Evolutionary conservation across 176 grass and related monocot genomes (phyloP).

Genomic region (Aegilops speltoides): DNA sequence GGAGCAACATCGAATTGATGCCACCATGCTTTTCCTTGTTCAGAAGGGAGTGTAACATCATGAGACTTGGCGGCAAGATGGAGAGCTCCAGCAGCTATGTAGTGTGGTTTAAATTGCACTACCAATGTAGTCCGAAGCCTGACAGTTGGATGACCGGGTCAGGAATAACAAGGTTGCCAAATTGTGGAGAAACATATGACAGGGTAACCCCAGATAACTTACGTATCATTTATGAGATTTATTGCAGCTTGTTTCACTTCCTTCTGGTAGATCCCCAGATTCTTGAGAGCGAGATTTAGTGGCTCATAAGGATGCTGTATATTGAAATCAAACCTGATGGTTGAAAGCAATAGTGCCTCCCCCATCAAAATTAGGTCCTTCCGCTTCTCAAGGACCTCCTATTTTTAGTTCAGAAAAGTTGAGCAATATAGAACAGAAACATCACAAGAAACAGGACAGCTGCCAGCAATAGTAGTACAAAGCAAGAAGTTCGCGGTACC

Average conservation of each 20-base stretch:
- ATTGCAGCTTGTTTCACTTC: constrained; percentile 54
- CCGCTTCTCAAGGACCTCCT: constrained; percentile 59
- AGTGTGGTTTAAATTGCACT: constrained; percentile 61
- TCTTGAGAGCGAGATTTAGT: constrained; percentile 51
- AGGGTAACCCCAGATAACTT: neutral
- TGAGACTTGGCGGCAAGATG: constrained; percentile 44
- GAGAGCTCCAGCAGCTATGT: constrained; percentile 56
- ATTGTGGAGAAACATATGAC: constrained; percentile 15
- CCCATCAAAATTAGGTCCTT: constrained; percentile 54
- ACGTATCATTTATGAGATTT: constrained; percentile 59
- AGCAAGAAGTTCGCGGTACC: constrained; percentile 18
- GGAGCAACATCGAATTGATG: constrained; percentile 51
- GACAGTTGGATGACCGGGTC: constrained; percentile 1
- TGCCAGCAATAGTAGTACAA: constrained; percentile 11
- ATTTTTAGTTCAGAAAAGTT: constrained; percentile 23
- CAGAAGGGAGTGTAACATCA: constrained; percentile 36
- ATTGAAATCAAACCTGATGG: constrained; percentile 72
- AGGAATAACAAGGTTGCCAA: constrained; percentile 23
- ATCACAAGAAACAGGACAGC: constrained; percentile 13
- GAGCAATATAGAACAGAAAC: neutral
- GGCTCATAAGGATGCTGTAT: constrained; percentile 63
- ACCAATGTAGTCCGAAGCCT: constrained; percentile 50
- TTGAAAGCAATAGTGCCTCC: constrained; percentile 65
- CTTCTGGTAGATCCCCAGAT: constrained; percentile 46
- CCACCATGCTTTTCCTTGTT: constrained; percentile 50